Percentiles rank a stretch among this genome's conserved stretches.
Evolutionary conservation across 495 filamentous ascomycete genomes (phyloP).

Genomic region (Evansstolkia leycettana): DNA sequence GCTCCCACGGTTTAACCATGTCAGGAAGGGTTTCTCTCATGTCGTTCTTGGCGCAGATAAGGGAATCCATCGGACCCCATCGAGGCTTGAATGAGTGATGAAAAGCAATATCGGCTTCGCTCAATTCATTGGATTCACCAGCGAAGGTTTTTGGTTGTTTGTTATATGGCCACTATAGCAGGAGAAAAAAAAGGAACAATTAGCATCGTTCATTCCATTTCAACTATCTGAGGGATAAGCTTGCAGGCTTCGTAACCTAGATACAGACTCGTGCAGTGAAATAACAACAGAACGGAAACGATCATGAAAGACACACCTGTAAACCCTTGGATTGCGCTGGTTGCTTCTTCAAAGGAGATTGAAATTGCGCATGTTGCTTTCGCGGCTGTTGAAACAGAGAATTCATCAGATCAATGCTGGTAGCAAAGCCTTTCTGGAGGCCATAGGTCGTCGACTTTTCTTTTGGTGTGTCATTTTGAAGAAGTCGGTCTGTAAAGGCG

Average conservation of each 20-base stretch:
- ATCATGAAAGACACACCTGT: conserved; percentile 55
- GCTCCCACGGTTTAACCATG: conserved; percentile 19
- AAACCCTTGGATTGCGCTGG: conserved; percentile 45
- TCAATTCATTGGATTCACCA: conserved; percentile 45
- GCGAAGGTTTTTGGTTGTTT: conserved; percentile 56
- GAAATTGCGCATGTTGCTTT: conserved; percentile 11
- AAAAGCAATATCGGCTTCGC: conserved; percentile 42
- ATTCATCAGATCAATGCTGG: conserved; percentile 84
- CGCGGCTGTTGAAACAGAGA: conserved; percentile 55
- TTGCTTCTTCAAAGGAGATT: conserved; percentile 27
- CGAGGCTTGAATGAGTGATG: conserved; percentile 59
- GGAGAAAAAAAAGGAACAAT: conserved; percentile 27
- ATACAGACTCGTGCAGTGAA: background rate
- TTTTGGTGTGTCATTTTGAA: conserved; percentile 24
- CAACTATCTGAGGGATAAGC: conserved; percentile 13
- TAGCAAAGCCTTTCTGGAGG: conserved; percentile 52
- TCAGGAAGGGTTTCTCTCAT: conserved; percentile 11
- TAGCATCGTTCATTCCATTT: conserved; percentile 11
- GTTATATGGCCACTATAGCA: conserved; percentile 73
- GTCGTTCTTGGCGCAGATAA: conserved; percentile 48
- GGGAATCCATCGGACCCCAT: conserved; percentile 63
- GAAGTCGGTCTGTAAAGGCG: conserved; percentile 31
- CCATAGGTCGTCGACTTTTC: conserved; percentile 11
- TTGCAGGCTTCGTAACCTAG: background rate
- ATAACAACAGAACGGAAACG: conserved; percentile 16